Conservation (phyloP, 225 moss, liverwort and hornwort species). For the Physcomitrium patens region DNA sequence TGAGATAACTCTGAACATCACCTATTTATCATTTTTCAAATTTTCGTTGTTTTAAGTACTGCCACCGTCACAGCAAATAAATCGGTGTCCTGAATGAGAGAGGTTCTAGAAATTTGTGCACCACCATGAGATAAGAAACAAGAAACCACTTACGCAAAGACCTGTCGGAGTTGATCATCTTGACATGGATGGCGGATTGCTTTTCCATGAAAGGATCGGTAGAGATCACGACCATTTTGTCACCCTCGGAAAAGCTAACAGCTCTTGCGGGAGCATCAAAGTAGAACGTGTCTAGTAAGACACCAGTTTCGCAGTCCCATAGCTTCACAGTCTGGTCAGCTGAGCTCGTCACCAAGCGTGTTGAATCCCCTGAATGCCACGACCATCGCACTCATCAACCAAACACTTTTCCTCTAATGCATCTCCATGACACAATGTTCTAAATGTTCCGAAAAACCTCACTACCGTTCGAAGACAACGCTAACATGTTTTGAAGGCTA, state of each 20-base stretch:
- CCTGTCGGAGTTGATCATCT: constrained; percentile 59
- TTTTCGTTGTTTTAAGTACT: background rate
- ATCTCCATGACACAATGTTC: background rate
- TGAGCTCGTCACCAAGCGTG: constrained; percentile 73
- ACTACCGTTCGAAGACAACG: background rate
- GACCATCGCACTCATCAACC: constrained; percentile 13
- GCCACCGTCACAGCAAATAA: background rate
- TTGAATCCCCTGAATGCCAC: constrained; percentile 52
- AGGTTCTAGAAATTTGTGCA: background rate
- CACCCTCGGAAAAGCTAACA: constrained; percentile 74
- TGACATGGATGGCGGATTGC: constrained; percentile 78
- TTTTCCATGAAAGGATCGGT: constrained; percentile 82
- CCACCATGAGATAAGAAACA: background rate
- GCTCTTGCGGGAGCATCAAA: constrained; percentile 75
- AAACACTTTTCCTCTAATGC: background rate
- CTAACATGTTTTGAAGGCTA: background rate
- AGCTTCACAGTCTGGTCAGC: constrained; percentile 72
- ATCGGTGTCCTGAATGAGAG: background rate
- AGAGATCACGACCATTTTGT: constrained; percentile 68
- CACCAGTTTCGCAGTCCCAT: constrained; percentile 73
- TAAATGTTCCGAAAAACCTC: background rate
- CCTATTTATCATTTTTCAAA: background rate
- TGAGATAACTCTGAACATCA: background rate
- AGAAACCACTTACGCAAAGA: constrained; percentile 49
- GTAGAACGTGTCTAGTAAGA: constrained; percentile 56